Conservation (phyloP, 1,139 yeast genomes). For the Taphrina communis region DNA sequence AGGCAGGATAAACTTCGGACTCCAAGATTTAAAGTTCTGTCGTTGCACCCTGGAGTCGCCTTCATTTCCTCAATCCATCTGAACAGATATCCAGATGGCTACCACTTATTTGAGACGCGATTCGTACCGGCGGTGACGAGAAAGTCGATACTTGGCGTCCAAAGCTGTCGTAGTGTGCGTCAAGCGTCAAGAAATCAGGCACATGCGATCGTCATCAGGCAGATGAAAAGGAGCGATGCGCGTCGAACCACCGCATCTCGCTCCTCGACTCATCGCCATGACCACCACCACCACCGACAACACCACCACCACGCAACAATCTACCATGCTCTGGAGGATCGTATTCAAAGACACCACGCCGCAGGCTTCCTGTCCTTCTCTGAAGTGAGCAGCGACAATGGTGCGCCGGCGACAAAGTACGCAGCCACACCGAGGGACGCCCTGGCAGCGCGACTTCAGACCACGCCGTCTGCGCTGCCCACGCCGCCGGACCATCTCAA, state of each 20-base stretch:
- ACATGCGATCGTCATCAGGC: too few species aligned
- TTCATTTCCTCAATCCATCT: too few species aligned
- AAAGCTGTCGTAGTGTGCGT: too few species aligned
- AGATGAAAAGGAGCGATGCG: too few species aligned
- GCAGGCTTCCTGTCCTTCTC: background rate
- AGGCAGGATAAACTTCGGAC: background rate
- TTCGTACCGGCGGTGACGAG: too few species aligned
- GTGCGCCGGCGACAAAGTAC: background rate
- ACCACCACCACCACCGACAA: too few species aligned
- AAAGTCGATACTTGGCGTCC: too few species aligned
- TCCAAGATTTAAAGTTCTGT: background rate
- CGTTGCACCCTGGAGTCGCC: background rate
- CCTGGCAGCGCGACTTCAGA: constrained; percentile 22
- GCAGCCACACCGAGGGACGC: constrained; percentile 15
- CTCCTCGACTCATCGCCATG: too few species aligned
- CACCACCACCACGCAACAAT: constrained; percentile 12
- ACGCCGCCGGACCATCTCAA: background rate
- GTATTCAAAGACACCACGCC: constrained; percentile 14
- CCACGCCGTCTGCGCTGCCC: constrained; percentile 1
- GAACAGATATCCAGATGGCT: too few species aligned
- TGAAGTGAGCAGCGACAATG: background rate
- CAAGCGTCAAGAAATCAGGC: too few species aligned
- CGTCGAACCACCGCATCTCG: too few species aligned
- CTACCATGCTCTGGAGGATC: constrained; percentile 20
- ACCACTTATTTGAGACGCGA: too few species aligned